A percentile compares a stretch with the other conserved stretches of the same genome.
Conservation (phyloP, 176 grass and related monocot species). For the Ananas comosus region DNA sequence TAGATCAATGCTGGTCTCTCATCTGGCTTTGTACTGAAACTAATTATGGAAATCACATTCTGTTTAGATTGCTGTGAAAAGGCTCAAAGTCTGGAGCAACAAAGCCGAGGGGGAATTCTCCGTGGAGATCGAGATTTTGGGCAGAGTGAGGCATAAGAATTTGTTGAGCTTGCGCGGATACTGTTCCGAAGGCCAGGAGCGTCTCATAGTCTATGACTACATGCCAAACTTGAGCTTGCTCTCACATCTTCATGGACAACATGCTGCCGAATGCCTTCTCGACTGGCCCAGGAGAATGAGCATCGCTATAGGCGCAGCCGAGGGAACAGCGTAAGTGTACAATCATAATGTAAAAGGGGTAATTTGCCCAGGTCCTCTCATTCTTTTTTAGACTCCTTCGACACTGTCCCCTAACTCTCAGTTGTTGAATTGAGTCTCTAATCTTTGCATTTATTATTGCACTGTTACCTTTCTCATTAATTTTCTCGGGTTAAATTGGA, state of each 20-base stretch:
- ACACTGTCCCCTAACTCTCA: background rate
- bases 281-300: constrained; percentile 64
- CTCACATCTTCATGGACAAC: constrained; percentile 80
- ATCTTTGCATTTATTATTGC: no score
- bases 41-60: no score
- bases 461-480: no score
- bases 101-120: constrained; percentile 81
- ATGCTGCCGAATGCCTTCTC: constrained; percentile 61
- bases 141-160: constrained; percentile 62
- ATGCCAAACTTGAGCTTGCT: constrained; percentile 34
- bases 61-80: constrained; percentile 75
- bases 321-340: constrained; percentile 75
- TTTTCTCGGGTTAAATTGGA: no score
- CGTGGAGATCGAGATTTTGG: constrained; percentile 63
- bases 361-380: no score
- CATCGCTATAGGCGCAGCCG: constrained; percentile 65
- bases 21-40: no score
- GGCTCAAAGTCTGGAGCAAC: constrained; percentile 92
- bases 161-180: constrained; percentile 77
- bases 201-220: constrained; percentile 52
- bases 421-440: background rate
- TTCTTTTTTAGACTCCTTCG: background rate
- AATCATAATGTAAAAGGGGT: background rate
- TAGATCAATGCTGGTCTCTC: no score
- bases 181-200: constrained; percentile 80